Evolutionary conservation across 2,329 filamentous ascomycete species (phyloP), one percentile per base, ranked within the genome.

Genomic region (Remersonia thermophila): DNA sequence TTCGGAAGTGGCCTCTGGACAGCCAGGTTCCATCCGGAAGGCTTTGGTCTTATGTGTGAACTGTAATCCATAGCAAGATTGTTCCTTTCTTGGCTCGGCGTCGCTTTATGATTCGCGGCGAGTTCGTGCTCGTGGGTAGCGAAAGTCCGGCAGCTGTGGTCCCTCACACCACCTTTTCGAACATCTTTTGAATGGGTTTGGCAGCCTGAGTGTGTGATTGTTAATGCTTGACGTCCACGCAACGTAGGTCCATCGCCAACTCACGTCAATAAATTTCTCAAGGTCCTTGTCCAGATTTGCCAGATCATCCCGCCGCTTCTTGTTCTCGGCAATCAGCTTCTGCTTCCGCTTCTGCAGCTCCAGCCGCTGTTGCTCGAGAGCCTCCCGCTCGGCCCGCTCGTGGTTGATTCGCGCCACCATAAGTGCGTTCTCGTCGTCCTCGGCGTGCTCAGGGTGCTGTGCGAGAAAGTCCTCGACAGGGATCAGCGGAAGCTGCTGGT

Each of bases 391-490:
- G 10, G 73, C 71, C 47, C 85, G 76, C 62, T 98, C 91, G 55
- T 96, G 83, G 46, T 91, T 80, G 54, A 98, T 94, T 17, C 89
- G 77, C 30, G 83, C 83, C 35, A 86, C 76, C 77, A 93, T 96
- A 38, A 96, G 63, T 10, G 83, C 72, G 54, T 87, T 81, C 49
- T 93, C 82, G 50, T 80, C 76, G 9, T 71, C 69, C 16, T 77
- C 66, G n/a, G 66, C 65, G 47, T 84, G 75, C 40, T 94, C 80
- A 2, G 87, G 85, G 44, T 85, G 77, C 23, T 77, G 60, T 0
- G 70, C 66, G 1, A 95, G 66, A 48, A 95, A 96, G 36, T 93
- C 80, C 33, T 91, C 81, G 20, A 78, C 69, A 0, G 84, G 67
- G n/a, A 93, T 79, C 35, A 98, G 68, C 7, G 89, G 87, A 3